These are phyloP conservation scores for Evansstolkia leycettana DNA, from an alignment of 495 filamentous ascomycete species.

Conservation along the genomic window DNA sequence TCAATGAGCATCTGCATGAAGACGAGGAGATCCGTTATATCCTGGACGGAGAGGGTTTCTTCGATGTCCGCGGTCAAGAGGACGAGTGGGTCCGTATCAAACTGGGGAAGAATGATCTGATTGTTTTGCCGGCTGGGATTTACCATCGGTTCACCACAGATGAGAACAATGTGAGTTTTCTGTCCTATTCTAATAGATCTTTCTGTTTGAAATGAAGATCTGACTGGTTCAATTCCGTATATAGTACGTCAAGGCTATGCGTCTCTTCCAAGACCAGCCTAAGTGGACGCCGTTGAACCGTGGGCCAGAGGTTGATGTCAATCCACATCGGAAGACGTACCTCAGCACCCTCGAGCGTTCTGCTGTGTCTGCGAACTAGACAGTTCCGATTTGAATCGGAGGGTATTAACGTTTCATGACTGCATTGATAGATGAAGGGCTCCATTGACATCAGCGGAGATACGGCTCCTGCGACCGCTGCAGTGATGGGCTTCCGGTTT, in stretches of 20 bases:
- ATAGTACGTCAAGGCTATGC: constrained; percentile 91
- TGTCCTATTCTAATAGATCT: constrained; percentile 1
- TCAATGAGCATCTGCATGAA: constrained; percentile 91
- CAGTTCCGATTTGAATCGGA: no score
- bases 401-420: constrained; percentile 10
- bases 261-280: constrained; percentile 95
- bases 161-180: constrained; percentile 62
- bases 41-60: constrained; percentile 78
- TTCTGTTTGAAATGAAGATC: neutral
- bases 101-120: constrained; percentile 58
- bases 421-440: constrained; percentile 4
- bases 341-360: constrained; percentile 26
- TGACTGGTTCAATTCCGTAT: neutral
- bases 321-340: constrained; percentile 68
- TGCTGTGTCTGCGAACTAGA: constrained; percentile 18
- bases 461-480: no score
- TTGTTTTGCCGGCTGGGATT: constrained; percentile 91
- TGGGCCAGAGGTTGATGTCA: constrained; percentile 61
- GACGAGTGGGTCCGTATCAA: constrained; percentile 81
- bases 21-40: constrained; percentile 99
- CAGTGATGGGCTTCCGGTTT: no score
- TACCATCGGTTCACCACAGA: constrained; percentile 97
- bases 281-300: constrained; percentile 96
- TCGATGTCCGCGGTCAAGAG: constrained; percentile 65
- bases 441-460: no score